Base-by-base conservation (phyloP, 2,329 filamentous ascomycete species). In the Zasmidium citrigriseum region DNA sequence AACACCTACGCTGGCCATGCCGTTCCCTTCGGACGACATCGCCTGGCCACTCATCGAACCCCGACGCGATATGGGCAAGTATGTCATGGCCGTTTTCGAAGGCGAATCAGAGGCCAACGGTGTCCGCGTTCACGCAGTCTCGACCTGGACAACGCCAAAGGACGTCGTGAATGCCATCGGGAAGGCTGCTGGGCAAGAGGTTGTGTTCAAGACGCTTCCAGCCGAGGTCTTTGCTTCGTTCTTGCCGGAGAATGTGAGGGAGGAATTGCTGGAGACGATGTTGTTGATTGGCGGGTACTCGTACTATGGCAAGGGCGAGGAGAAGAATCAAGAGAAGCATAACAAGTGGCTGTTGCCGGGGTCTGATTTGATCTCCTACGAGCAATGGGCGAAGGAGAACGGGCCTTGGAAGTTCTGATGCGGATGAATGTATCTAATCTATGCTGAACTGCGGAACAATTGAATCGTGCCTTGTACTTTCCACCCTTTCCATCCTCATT, bases 181-280 rank as follows among this genome's bases (percentile, higher is more conserved):
- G 27, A 62, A 66, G 29, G 59, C 45, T 2, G 38, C 62, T n/a
- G 70, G 69, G 2, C 57, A 67, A 41, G 58, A 68, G 38, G 64
- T 68, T 12, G 54, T 51, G 3, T 72, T 67, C 57, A 61, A 67
- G 20, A 51, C 64, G 2, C 58, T 73, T 11, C 58, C 66, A 2
- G 61, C 48, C 1, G 65, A 71, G 2, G 63, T 65, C 11, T 72
- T 63, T 45, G 59, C 54, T 18, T 54, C 58, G 1, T 67, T 65
- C 45, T 50, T 73, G 45, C 68, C 68, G 1, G 61, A 66, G 45
- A 55, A 47, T 4, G 62, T 72, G 41, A 56, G 58, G 9, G 53
- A 66, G 2, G 70, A 72, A 52, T 50, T 73, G 44, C 57, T 61
- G 14, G 67, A 73, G 57, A 73, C 62, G 47, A 64, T 72, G 63